Base-by-base conservation (phyloP, 1,284 basidiomycete species). In the Malassezia yamatoensis region DNA sequence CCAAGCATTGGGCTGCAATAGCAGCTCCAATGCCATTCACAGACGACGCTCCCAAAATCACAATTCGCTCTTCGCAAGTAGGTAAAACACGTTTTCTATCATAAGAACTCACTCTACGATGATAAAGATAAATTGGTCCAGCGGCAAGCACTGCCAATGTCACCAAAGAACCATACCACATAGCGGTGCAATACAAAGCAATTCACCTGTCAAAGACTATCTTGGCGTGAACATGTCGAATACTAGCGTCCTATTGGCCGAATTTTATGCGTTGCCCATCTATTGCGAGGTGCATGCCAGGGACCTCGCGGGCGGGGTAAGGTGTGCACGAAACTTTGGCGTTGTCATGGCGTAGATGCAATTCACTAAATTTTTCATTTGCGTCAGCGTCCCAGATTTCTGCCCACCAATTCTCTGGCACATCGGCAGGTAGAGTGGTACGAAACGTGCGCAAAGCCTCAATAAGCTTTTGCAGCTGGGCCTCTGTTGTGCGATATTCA, bases 231-330 rank as follows among this genome's bases (percentile, higher is more conserved):
- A 39, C 20, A 39, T 29, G 24, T 29, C 24, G 7, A 39, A n/a
- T 39, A 16, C 41, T 20, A 1, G 21, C 21, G 29, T 45, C 18
- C 12, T 24, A 11, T 33, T 47, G 43, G 39, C 13, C 10, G n/a
- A 68, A 67, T 0, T 18, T 24, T 7, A 70, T 49, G 6, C 60
- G 61, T n/a, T 65, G 52, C 2, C 68, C 67, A 33, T 70, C 68
- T 44, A 53, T 66, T 12, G 65, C 58, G 8, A 70, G 49, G 47
- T 55, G 60, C 24, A 67, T 52, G n/a, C 50, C 53, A 2, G 68
- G 68, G 3, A 70, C 54, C 7, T 36, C 21, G 7, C 29, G 44
- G 11, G 16, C 21, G 51, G 39, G 52, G 55, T 51, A 52, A 51
- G 7, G 12, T 5, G 46, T 33, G 24, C 33, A 3, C 11, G 9